Percentiles rank a stretch among this genome's conserved stretches.
These are phyloP conservation scores for Tetrahymena borealis DNA, from an alignment of 73 alveolate genomes.

Conservation along the genomic window DNA sequence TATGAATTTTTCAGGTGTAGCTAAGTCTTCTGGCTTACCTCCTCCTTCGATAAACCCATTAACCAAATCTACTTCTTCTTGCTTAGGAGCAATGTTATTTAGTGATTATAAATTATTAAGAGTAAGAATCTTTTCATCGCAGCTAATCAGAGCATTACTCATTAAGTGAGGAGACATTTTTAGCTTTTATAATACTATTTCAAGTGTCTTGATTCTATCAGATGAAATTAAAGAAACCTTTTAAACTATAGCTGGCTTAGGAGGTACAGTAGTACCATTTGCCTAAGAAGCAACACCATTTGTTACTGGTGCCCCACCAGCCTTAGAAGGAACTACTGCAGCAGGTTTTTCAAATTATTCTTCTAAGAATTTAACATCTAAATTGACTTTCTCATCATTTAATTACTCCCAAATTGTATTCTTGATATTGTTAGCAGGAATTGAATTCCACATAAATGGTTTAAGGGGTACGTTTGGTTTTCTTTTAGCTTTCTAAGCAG, in stretches of 20 bases:
- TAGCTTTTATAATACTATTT: slow-evolving; percentile 51
- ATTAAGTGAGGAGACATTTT: slow-evolving; percentile 51
- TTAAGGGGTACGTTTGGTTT: slow-evolving; percentile 73
- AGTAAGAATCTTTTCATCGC: slow-evolving; percentile 51
- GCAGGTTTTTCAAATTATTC: slow-evolving; percentile 47
- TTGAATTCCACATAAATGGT: slow-evolving; percentile 56
- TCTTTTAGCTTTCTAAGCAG: slow-evolving; percentile 41
- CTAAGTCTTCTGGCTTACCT: slow-evolving; percentile 48
- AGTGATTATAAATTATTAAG: slow-evolving; percentile 49
- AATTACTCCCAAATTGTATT: slow-evolving; percentile 63
- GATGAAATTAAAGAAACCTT: slow-evolving; percentile 38
- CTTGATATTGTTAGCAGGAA: slow-evolving; percentile 34
- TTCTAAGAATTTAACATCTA: slow-evolving; percentile 48
- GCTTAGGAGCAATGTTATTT: slow-evolving; percentile 52
- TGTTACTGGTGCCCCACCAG: neutral
- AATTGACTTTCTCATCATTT: slow-evolving; percentile 63
- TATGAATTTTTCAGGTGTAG: slow-evolving; percentile 57
- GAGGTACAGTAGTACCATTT: neutral
- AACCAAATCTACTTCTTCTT: slow-evolving; percentile 42
- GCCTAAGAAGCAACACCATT: neutral
- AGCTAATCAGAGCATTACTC: slow-evolving; percentile 56
- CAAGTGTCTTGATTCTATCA: slow-evolving; percentile 55
- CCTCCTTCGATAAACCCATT: slow-evolving; percentile 45
- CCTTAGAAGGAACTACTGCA: neutral
- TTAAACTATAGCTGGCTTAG: slow-evolving; percentile 14